Base-by-base conservation (phyloP, 2,329 filamentous ascomycete genomes). In the Aspergillus felis region DNA sequence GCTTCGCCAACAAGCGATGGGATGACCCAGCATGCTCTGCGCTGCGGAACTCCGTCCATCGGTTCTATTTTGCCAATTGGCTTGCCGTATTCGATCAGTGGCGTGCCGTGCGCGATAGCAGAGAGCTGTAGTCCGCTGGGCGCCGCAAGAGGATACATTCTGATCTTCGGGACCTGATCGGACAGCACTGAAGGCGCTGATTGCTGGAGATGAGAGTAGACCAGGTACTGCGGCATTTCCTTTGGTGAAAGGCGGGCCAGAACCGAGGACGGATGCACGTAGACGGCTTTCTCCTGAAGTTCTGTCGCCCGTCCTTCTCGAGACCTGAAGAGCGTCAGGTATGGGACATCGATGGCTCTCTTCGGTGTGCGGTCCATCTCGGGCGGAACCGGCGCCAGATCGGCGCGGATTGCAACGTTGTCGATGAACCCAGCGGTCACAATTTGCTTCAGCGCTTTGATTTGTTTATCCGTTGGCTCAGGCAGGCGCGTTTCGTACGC, bases 361-460 rank as follows among this genome's bases (percentile, higher is more conserved):
- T 85, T 86, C 0, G 92, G 90, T 60, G 89, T 91, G 20, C 88
- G 82, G 49, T 80, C 76, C 54, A 82, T 76, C 60, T 88, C 86
- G 0, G 87, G 87, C 0, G 90, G 89, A 12, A 82, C 82, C 0
- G 91, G 90, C 0, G 91, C 82, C n/a, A 91, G 79, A 73, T 99
- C 93, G 3, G 90, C 91, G 59, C 94, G 90, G 65, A 97, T 92
- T 49, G 94, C 94, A 44, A 99, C 84, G 65, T 97, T 90, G 74
- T 99, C 94, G 68, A 97, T 86, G 77, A 97, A 97, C 1, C 93
- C 94, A 0, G 91, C 89, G 0, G 93, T 91, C 24, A 91, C 87
- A 77, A 97, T 95, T 70, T 97, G 91, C 73, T 95, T 96, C 28
- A 99, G 80, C 0, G 91, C 86, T 50, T 87, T 87, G 28, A 95